Conservation (phyloP, 495 filamentous ascomycete species). For the Friedmanniomyces endolithicus region DNA sequence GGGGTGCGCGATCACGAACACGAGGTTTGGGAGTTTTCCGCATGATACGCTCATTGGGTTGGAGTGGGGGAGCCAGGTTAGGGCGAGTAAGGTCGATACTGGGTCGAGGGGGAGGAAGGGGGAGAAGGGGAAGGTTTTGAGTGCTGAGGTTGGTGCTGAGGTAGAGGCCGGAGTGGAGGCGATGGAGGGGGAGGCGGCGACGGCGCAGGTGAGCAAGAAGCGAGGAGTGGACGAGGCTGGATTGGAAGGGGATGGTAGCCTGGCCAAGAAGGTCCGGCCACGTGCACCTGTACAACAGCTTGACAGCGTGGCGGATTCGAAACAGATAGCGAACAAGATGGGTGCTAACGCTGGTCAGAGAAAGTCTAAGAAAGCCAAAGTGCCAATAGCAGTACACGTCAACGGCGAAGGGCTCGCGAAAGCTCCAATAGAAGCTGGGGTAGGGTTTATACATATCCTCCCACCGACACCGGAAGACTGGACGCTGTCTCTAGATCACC, state of each 20-base stretch:
- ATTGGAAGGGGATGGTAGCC: neutral
- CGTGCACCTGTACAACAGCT: neutral
- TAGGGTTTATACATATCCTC: conserved; percentile 80
- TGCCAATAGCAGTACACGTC: conserved; percentile 16
- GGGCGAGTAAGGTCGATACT: conserved; percentile 79
- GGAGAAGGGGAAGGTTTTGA: conserved; percentile 21
- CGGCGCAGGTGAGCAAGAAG: conserved; percentile 9
- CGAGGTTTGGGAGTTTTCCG: conserved; percentile 88
- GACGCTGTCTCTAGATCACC: conserved; percentile 80
- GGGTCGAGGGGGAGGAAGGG: conserved; percentile 58
- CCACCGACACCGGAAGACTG: conserved; percentile 88
- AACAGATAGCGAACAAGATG: conserved; percentile 1
- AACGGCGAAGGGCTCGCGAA: conserved; percentile 3
- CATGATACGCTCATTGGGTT: conserved; percentile 71
- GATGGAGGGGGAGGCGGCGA: conserved; percentile 15
- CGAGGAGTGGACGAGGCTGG: conserved; percentile 8
- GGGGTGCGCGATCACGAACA: conserved; percentile 68
- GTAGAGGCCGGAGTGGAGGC: conserved; percentile 29
- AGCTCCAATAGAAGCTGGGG: conserved; percentile 46
- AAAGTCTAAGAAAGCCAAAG: conserved; percentile 13
- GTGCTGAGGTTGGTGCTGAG: neutral
- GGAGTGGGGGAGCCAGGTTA: conserved; percentile 83
- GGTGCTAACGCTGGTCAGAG: conserved; percentile 1
- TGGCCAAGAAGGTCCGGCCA: conserved; percentile 13
- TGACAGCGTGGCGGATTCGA: neutral